phyloP scores from a whole-genome alignment of 116 monocot species.

The Zostera marina region DNA sequence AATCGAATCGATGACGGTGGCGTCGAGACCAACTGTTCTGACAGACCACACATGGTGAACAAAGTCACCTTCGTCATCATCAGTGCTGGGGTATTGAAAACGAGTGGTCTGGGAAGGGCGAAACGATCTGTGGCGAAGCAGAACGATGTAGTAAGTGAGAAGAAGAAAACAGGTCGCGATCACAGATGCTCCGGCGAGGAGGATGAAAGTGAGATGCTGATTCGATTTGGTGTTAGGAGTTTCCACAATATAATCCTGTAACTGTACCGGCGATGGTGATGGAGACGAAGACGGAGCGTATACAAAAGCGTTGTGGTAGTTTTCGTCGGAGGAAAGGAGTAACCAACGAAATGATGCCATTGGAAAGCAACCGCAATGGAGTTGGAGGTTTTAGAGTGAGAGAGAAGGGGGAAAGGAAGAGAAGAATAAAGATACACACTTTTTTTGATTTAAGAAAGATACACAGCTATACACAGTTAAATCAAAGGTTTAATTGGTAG shows the following conservation, averaged over 20 bases:
- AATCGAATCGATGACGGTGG: neutral
- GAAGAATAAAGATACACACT: too few relatives aligned
- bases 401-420: too few relatives aligned
- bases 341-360: constrained; percentile 2
- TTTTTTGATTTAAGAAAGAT: too few relatives aligned
- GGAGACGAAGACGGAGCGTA: neutral
- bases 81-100: neutral
- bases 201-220: constrained; percentile 3
- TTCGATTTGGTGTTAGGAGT: neutral
- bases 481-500: too few relatives aligned
- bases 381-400: too few relatives aligned
- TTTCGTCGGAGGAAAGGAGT: neutral
- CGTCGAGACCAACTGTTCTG: neutral
- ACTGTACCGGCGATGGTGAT: neutral
- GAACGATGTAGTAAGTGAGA: constrained; percentile 16
- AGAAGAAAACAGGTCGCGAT: constrained; percentile 15
- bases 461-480: too few relatives aligned
- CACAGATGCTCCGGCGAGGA: constrained; percentile 8
- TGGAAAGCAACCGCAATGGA: neutral
- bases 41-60: neutral
- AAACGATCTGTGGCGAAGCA: constrained; percentile 1
- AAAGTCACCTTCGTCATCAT: neutral
- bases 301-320: neutral
- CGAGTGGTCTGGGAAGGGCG: neutral
- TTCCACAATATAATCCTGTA: neutral